A percentile compares a stretch with the other conserved stretches of the same genome.
Conservation (phyloP, 75 land plant species). For the Pinus taeda region DNA sequence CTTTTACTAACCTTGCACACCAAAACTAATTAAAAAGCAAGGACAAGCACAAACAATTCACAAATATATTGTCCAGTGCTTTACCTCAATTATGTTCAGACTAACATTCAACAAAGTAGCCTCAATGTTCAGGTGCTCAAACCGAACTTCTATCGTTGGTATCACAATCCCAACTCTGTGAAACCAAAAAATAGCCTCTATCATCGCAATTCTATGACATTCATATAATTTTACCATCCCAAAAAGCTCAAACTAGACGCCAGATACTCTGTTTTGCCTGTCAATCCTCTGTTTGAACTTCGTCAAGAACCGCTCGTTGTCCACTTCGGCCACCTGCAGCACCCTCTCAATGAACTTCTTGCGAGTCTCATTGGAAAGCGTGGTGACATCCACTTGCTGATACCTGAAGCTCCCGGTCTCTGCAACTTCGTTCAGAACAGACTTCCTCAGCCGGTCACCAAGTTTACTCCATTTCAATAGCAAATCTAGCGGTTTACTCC, state of each 20-base stretch:
- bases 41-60: background rate
- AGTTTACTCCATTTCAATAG: too few relatives aligned
- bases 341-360: conserved; percentile 25
- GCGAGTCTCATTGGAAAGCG: background rate
- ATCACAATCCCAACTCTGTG: conserved; percentile 70
- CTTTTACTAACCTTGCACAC: background rate
- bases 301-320: conserved; percentile 26
- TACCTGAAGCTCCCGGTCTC: conserved; percentile 12
- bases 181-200: background rate
- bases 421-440: conserved; percentile 33
- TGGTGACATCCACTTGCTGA: conserved; percentile 52
- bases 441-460: conserved; percentile 48
- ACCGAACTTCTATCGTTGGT: conserved; percentile 82
- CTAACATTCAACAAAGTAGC: conserved; percentile 51
- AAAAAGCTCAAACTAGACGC: background rate
- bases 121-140: conserved; percentile 56
- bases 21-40: background rate
- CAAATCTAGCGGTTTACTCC: too few relatives aligned
- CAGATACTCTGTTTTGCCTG: conserved; percentile 14
- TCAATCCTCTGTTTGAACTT: conserved; percentile 35
- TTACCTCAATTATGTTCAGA: conserved; percentile 47
- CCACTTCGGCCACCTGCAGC: conserved; percentile 25
- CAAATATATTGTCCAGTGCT: background rate
- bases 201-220: background rate
- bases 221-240: background rate